These are phyloP conservation scores for Fistulifera pelliculosa DNA, from an alignment of 108 stramenopile species.

Conservation along the genomic window DNA sequence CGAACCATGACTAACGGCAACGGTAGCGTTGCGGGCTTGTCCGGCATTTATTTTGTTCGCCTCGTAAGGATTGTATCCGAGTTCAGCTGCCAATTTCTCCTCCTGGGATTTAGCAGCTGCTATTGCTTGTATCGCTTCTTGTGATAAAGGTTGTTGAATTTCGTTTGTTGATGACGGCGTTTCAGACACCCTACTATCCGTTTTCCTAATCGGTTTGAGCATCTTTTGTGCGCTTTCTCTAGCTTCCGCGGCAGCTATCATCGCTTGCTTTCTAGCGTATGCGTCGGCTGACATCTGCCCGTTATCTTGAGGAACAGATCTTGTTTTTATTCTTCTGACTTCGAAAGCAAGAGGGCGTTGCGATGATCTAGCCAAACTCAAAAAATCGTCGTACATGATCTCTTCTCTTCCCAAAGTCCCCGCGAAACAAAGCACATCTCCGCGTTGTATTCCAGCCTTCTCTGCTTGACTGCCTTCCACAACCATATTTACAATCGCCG, in stretches of 20 bases:
- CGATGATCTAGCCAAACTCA: conserved; percentile 33
- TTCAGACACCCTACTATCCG: conserved; percentile 5
- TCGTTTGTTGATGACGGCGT: conserved; percentile 6
- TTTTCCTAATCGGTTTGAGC: conserved; percentile 42
- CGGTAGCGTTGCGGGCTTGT: conserved; percentile 66
- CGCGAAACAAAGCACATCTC: conserved; percentile 68
- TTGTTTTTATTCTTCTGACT: conserved; percentile 32
- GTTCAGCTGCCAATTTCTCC: conserved; percentile 26
- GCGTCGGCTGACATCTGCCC: conserved; percentile 42
- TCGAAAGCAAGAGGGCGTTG: conserved; percentile 51
- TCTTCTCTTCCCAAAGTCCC: conserved; percentile 59
- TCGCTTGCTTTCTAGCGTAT: conserved; percentile 50
- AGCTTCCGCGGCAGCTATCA: conserved; percentile 79
- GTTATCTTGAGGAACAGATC: neutral
- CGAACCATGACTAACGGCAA: conserved; percentile 40
- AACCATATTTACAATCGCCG: conserved; percentile 50
- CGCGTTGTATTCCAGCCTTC: conserved; percentile 47
- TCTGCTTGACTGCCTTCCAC: conserved; percentile 47
- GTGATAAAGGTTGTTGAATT: conserved; percentile 16
- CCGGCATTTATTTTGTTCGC: conserved; percentile 52
- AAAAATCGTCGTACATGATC: conserved; percentile 59
- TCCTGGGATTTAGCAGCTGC: conserved; percentile 53
- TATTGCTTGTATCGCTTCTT: conserved; percentile 49
- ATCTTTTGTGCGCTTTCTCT: conserved; percentile 53
- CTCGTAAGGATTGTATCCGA: conserved; percentile 86